Base-by-base conservation (phyloP, 164 flowering plant genomes). In the Platanus orientalis region DNA sequence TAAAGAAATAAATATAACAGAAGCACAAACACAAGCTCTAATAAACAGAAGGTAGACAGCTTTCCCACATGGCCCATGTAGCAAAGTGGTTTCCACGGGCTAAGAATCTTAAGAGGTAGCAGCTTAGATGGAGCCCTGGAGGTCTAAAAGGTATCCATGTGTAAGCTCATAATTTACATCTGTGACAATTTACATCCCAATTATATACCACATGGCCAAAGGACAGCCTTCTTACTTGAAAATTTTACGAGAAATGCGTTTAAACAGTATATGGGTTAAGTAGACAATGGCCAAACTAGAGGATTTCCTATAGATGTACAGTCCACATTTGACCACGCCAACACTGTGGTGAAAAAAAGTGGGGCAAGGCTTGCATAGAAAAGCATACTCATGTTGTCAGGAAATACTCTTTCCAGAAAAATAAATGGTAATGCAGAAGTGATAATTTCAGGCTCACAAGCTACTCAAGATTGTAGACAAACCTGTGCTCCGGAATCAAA, bases 401-500 rank as follows among this genome's bases (percentile, higher is more conserved):
- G 42, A 36, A 36, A 10, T 14, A 36, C 42, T 14, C 42, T 1
- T 14, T 7, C 42, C 9, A 36, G 42, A 36, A 36, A 36, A 36
- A 36, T 10, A 25, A 5, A 42, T 60, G 57, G 40, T 40, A 67
- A 44, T 34, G 28, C 34, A 45, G 12, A n/a, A 47, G 39, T 54
- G 39, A 36, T 28, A 45, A 17, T 49, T 12, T 40, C 49, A 34
- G 14, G 29, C 23, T 29, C 5, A 17, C 53, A 68, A 56, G 36
- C 23, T 29, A 61, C 58, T 42, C 26, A 56, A 51, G 60, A 57
- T 57, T 45, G 40, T 25, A 45, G 27, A 64, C 69, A 68, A 62
- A 94, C 98, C 97, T 94, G 99, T 39, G 96, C 99, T 70, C 99
- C 99, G 0, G 97, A 91, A 70, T 94, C 99, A 76, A 73, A 86